phyloP scores from a whole-genome alignment of 768 basidiomycete species.

The Tricholomella constricta region DNA sequence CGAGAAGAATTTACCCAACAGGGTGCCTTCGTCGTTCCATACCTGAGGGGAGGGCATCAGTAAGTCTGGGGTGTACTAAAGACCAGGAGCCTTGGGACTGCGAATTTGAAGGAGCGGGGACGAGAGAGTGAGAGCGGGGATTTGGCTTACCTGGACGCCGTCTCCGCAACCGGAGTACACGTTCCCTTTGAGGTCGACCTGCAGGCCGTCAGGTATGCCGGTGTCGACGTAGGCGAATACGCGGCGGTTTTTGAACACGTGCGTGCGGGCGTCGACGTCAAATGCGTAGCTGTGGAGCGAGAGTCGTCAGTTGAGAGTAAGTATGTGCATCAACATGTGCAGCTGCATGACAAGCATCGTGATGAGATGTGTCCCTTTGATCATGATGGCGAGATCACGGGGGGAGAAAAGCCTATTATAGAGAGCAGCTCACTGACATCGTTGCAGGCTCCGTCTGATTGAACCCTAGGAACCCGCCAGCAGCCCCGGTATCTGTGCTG shows the following conservation, averaged over 20 bases:
- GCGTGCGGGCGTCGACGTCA: slow-evolving; percentile 59
- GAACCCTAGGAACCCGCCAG: slow-evolving; percentile 45
- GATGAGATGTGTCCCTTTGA: not conserved
- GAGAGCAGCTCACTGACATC: slow-evolving; percentile 48
- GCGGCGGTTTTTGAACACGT: slow-evolving; percentile 59
- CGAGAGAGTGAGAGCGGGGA: too few species aligned
- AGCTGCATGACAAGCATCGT: not conserved
- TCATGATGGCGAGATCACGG: not conserved
- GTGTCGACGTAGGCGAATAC: slow-evolving; percentile 69
- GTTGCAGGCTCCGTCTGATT: slow-evolving; percentile 66
- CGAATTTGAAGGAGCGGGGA: too few species aligned
- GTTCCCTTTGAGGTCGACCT: slow-evolving; percentile 64
- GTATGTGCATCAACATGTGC: not conserved
- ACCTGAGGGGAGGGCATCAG: slow-evolving; percentile 33
- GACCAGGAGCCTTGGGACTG: too few species aligned
- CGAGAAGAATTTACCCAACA: slow-evolving; percentile 69
- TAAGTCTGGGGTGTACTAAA: not conserved
- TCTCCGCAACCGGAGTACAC: slow-evolving; percentile 72
- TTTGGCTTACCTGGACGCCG: slow-evolving; percentile 60
- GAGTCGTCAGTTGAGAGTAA: too few species aligned
- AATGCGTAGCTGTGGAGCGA: slow-evolving; percentile 57
- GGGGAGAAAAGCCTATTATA: not conserved
- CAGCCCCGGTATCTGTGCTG: slow-evolving; percentile 55
- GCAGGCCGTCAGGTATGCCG: slow-evolving; percentile 68
- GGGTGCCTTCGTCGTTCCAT: slow-evolving; percentile 53